phyloP scores from a whole-genome alignment of 2,329 filamentous ascomycete genomes.

The Diaporthe destruens region DNA sequence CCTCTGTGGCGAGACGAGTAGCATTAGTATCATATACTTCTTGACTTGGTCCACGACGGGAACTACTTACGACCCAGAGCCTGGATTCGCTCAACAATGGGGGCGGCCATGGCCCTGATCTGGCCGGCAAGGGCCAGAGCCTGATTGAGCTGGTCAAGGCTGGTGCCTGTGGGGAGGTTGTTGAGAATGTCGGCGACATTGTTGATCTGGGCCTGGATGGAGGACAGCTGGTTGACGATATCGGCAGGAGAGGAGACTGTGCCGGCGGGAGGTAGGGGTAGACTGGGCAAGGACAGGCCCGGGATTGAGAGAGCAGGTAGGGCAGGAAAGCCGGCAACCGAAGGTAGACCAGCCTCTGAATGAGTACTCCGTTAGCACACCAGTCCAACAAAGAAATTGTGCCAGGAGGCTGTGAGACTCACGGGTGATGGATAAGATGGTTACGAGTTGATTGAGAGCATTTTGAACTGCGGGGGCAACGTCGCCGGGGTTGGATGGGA shows the following conservation, averaged over 20 bases:
- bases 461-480: not conserved
- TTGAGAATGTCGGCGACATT: not conserved
- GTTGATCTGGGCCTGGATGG: conserved; percentile 5
- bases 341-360: not conserved
- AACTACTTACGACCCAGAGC: not conserved
- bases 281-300: not conserved
- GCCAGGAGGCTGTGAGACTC: not conserved
- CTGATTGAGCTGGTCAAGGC: conserved; percentile 11
- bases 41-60: too few relatives aligned
- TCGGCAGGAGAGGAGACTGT: not conserved
- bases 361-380: not conserved
- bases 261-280: not conserved
- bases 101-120: conserved; percentile 9
- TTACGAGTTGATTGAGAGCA: not conserved
- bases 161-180: conserved; percentile 7
- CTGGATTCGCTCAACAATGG: conserved; percentile 1
- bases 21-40: not conserved
- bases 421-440: not conserved
- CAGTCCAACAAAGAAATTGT: not conserved
- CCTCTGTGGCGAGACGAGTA: not conserved
- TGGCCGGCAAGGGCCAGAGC: not conserved
- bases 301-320: not conserved
- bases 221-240: not conserved
- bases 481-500: conserved; percentile 1
- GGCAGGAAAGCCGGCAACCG: not conserved